phyloP scores from a whole-genome alignment of 148 eudicot species.

The Bassia scoparia region DNA sequence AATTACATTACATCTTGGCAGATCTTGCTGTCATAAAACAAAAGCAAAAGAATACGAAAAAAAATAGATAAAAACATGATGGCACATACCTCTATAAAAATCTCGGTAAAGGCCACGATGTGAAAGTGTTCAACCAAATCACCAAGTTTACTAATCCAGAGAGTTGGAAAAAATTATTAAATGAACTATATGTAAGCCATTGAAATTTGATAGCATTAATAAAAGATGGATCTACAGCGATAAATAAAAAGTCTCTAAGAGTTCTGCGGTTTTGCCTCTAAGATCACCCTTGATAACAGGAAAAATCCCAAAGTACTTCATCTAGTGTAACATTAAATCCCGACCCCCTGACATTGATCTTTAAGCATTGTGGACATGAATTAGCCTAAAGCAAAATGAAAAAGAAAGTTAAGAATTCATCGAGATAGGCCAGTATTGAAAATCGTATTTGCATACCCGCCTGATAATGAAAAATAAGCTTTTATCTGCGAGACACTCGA shows the following conservation, averaged over 20 bases:
- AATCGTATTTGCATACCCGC: constrained; percentile 58
- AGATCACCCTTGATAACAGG: too few relatives aligned
- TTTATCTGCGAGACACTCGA: constrained; percentile 92
- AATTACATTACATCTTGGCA: constrained; percentile 9
- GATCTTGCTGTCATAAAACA: too few relatives aligned
- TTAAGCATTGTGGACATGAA: neutral
- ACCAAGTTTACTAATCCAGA: constrained; percentile 50
- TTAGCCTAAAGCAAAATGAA: neutral
- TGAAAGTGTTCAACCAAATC: too few relatives aligned
- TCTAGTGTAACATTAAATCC: too few relatives aligned
- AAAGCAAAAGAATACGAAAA: too few relatives aligned
- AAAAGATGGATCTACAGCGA: neutral
- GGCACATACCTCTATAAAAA: too few relatives aligned
- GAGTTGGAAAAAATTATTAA: neutral
- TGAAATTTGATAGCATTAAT: constrained; percentile 1
- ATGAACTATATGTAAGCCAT: constrained; percentile 4
- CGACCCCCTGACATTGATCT: too few relatives aligned
- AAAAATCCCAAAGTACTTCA: too few relatives aligned
- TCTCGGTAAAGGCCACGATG: too few relatives aligned
- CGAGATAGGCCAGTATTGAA: neutral
- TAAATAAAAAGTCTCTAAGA: neutral
- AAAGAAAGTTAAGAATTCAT: neutral
- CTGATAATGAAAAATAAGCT: constrained; percentile 90
- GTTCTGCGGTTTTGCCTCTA: too few relatives aligned
- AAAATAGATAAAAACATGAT: too few relatives aligned